Conservation (phyloP, 1,139 yeast genomes). For the Geotrichum phurueaensis region DNA sequence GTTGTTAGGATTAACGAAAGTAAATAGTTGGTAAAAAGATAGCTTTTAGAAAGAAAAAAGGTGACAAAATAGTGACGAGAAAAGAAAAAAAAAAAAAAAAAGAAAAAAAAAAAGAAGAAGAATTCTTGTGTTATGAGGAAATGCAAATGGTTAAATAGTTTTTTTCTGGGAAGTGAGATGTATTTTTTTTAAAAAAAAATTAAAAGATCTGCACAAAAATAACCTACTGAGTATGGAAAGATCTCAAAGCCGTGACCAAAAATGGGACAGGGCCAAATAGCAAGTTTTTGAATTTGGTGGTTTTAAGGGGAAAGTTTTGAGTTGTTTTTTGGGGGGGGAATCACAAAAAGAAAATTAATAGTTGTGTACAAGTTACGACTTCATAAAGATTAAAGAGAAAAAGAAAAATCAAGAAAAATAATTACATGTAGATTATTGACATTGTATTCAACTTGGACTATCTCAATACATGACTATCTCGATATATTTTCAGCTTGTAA, state of each 20-base stretch:
- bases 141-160: background rate
- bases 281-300: too few relatives aligned
- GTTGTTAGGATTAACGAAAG: constrained; percentile 2
- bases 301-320: background rate
- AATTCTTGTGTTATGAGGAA: background rate
- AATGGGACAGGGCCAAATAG: too few relatives aligned
- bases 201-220: background rate
- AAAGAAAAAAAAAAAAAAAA: background rate
- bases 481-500: too few relatives aligned
- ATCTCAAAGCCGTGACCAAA: too few relatives aligned
- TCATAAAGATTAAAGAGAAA: too few relatives aligned
- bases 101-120: background rate
- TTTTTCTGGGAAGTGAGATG: background rate
- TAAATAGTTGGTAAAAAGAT: background rate
- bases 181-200: too few relatives aligned
- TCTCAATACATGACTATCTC: too few relatives aligned
- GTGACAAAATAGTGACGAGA: background rate
- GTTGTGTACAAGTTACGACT: background rate
- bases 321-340: background rate
- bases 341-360: background rate
- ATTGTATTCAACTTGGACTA: too few relatives aligned
- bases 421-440: too few relatives aligned
- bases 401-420: too few relatives aligned
- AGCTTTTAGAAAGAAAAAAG: background rate
- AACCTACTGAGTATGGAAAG: too few relatives aligned